Base-by-base conservation (phyloP, 345 rosid species). In the Lagerstroemia speciosa region DNA sequence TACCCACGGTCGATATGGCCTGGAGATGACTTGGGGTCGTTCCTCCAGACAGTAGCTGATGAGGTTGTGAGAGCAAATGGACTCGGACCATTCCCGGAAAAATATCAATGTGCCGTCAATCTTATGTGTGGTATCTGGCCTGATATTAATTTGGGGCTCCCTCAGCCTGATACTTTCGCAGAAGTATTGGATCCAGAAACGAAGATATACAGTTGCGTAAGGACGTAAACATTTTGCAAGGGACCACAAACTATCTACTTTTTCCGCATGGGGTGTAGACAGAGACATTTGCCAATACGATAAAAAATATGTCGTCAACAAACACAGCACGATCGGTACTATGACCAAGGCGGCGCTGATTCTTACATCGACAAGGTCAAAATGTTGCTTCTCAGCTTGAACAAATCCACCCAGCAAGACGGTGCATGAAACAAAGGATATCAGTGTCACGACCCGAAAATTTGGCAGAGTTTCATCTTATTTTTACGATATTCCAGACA, bases 41-140 rank as follows among this genome's bases (percentile, higher is more conserved):
- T 76, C 66, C 61, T 72, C 32, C 26, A 83, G 74, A 70, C 86
- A 85, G 53, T 73, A 87, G 27, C 82, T 74, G 9, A 88, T 66
- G 83, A 88, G 45, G 79, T 85, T 87, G 78, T 78, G 71, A n/a
- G 80, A 79, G 1, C 79, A 68, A 36, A 90, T 71, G 30, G 75
- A 78, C 37, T 79, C 84, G 12, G 84, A 83, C 90, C 94, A 90
- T 60, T 86, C 72, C 8, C 89, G 82, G 48, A 70, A 61, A 8
- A 72, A 3, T n/a, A 82, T 20, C 2, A 63, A 61, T 3, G 83
- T 81, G 38, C 62, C 62, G 11, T 83, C 45, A 10, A 79, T 83
- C n/a, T 77, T 48, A 22, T 74, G 48, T 2, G 37, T 0, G 45
- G 8, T 22, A n/a, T 15, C 30, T 15, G 30, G 30, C 33, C 32